Evolutionary conservation across 2,329 filamentous ascomycete genomes (phyloP), one percentile per base, ranked within the genome.

Genomic region (Colletotrichum graminicola): DNA sequence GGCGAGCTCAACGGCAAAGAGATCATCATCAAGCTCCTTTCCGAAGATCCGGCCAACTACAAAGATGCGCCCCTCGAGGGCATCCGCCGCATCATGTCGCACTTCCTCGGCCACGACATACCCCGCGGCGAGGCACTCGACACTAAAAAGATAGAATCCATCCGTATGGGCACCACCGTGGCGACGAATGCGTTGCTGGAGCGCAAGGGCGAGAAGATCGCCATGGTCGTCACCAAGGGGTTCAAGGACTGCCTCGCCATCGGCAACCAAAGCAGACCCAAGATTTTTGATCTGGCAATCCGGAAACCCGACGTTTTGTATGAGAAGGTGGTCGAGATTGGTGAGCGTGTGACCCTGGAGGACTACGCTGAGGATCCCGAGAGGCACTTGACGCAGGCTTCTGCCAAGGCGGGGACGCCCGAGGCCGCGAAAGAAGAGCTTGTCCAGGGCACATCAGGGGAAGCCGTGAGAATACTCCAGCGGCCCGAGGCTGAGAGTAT

Each of bases 101-200:
- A 90, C 76, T 97, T 97, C 80, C 89, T 91, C 2, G 87, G 88
- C 65, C 87, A 88, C 69, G 91, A 95, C 5, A 94, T 97, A 55
- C 93, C 93, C 4, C 90, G 94, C 59, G 94, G 94, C 34, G 86
- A 94, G 78, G 85, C 92, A 1, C 84, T 97, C 11, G 94, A 97
- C 80, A 97, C 94, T 1, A 89, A 90, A 23, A 84, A 91, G 77
- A 97, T 98, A 76, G 93, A 96, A 76, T 94, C 93, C 66, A 97
- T 98, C 79, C 92, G 95, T 59, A 98, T 98, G 95, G 95, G 95
- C 55, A 98, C 95, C 1, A 98, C 95, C 0, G 94, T 98, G 16
- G 95, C 95, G 12, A 98, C 95, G 0, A 98, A 98, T 80, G 95
- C 95, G 0, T 82, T 98, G 67, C 86, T 98, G 2, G 95, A 98